Evolutionary conservation across 2,329 filamentous ascomycete genomes (phyloP).

Genomic region (Talaromyces albobiverticillius): DNA sequence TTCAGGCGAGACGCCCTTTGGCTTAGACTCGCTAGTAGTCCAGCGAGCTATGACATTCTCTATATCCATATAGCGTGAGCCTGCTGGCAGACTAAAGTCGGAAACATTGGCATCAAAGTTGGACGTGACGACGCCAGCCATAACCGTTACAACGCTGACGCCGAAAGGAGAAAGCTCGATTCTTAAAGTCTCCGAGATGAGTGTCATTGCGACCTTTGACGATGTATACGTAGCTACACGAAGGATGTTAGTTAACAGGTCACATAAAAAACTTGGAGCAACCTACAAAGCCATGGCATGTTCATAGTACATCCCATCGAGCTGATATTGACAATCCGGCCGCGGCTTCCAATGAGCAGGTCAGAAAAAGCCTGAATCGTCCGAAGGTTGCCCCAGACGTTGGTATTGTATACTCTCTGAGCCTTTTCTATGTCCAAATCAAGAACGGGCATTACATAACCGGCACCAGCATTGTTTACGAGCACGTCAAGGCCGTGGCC

Average conservation of each 20-base stretch:
- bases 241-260: not conserved
- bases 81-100: not conserved
- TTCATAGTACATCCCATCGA: constrained; percentile 24
- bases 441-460: constrained; percentile 7
- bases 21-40: constrained; percentile 12
- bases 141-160: constrained; percentile 6
- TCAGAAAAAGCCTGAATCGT: constrained; percentile 9
- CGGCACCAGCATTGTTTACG: constrained; percentile 13
- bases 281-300: constrained; percentile 28
- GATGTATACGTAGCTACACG: constrained; percentile 17
- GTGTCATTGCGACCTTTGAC: constrained; percentile 7
- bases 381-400: constrained; percentile 7
- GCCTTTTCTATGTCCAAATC: constrained; percentile 8
- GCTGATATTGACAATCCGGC: constrained; percentile 9
- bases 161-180: constrained; percentile 9
- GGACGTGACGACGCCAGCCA: not conserved
- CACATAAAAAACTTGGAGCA: constrained; percentile 14
- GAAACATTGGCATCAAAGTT: constrained; percentile 4
- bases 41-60: constrained; percentile 14
- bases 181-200: constrained; percentile 5
- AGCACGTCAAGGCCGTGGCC: constrained; percentile 6
- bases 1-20: constrained; percentile 12
- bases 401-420: constrained; percentile 7
- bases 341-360: constrained; percentile 1
- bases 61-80: constrained; percentile 12